Conservation (phyloP, 2,329 filamentous ascomycete species). For the Microdochium paspali region DNA sequence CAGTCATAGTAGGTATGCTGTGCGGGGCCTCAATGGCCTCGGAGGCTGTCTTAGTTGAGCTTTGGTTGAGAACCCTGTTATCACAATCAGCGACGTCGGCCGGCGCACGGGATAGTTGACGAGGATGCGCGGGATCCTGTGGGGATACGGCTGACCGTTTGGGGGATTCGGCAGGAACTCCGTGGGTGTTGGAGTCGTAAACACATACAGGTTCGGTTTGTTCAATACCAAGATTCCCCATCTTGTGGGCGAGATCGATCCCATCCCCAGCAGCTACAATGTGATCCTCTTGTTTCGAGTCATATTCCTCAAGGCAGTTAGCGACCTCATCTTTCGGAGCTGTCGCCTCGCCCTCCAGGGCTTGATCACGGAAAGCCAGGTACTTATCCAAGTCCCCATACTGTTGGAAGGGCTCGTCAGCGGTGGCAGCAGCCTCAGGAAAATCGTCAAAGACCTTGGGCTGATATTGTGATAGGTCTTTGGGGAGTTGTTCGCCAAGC, state of each 20-base stretch:
- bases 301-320: slow-evolving; percentile 26
- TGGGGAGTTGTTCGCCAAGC: not conserved
- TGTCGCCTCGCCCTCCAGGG: slow-evolving; percentile 20
- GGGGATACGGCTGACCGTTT: not conserved
- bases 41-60: slow-evolving; percentile 7
- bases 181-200: not conserved
- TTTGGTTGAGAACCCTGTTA: not conserved
- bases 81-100: not conserved
- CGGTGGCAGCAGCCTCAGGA: slow-evolving; percentile 1
- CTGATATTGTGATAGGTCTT: not conserved
- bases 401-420: slow-evolving; percentile 16
- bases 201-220: slow-evolving; percentile 1
- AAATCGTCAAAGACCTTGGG: not conserved
- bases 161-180: not conserved
- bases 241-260: not conserved
- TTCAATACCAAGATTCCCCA: not conserved
- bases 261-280: not conserved
- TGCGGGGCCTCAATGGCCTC: not conserved
- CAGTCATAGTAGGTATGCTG: slow-evolving; percentile 23
- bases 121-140: not conserved
- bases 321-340: slow-evolving; percentile 21
- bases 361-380: slow-evolving; percentile 23
- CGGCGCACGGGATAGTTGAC: not conserved
- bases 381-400: slow-evolving; percentile 33
- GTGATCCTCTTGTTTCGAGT: slow-evolving; percentile 17